Percentiles rank a stretch among this genome's conserved stretches.
Evolutionary conservation across 495 filamentous ascomycete species (phyloP).

Genomic region (Neurospora sp.): DNA sequence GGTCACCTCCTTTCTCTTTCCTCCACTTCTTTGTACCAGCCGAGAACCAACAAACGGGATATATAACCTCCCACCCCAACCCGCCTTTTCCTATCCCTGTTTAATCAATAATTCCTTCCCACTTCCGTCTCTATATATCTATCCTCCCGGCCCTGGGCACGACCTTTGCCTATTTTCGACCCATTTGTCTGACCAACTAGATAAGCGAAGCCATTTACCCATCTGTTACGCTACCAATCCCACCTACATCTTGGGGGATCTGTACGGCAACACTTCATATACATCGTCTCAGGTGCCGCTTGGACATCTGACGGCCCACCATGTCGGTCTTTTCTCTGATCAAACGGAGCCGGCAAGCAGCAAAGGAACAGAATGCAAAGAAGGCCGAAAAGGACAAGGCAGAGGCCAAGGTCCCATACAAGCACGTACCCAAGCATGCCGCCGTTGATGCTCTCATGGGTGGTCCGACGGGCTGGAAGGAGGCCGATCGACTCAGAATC

Average conservation of each 20-base stretch:
- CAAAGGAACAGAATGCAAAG: conserved; percentile 40
- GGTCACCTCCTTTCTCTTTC: not conserved
- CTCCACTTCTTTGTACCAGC: not conserved
- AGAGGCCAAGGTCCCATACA: conserved; percentile 37
- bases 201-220: not conserved
- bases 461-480: conserved; percentile 39
- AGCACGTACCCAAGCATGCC: conserved; percentile 48
- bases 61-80: not conserved
- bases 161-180: not conserved
- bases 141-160: not conserved
- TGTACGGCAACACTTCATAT: not conserved
- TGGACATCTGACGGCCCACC: not conserved
- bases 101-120: not conserved
- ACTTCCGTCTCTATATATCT: not conserved
- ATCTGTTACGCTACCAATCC: not conserved
- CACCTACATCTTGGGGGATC: not conserved
- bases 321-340: conserved; percentile 48
- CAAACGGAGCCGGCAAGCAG: conserved; percentile 35
- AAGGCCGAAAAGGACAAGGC: conserved; percentile 31
- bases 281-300: not conserved
- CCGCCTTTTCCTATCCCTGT: not conserved
- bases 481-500: conserved; percentile 30
- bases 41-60: not conserved
- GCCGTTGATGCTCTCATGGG: conserved; percentile 45
- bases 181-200: not conserved